Evolutionary conservation across 2,329 filamentous ascomycete genomes (phyloP).

Genomic region (Aureobasidium sp.): DNA sequence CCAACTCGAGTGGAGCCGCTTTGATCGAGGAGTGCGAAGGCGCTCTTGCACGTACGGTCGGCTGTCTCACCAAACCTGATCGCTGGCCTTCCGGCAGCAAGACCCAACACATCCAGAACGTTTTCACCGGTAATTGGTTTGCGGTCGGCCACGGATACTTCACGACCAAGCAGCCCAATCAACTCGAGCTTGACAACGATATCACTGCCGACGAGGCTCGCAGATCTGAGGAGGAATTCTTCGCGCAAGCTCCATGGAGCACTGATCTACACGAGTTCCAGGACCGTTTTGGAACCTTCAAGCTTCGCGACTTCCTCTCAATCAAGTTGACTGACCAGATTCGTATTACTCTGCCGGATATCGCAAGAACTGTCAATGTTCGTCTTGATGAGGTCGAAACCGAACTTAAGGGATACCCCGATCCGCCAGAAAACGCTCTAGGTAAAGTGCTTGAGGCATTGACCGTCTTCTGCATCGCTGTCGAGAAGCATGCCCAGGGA

Average conservation of each 20-base stretch:
- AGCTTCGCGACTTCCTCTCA: conserved; percentile 42
- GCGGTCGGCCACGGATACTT: conserved; percentile 67
- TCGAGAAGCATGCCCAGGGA: conserved; percentile 48
- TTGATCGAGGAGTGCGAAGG: neutral
- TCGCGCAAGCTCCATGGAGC: conserved; percentile 39
- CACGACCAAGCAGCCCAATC: conserved; percentile 57
- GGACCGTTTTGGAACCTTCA: conserved; percentile 43
- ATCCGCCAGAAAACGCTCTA: conserved; percentile 56
- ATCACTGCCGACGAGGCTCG: conserved; percentile 42
- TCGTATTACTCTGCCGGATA: conserved; percentile 30
- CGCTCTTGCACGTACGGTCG: conserved; percentile 36
- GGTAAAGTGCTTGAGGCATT: conserved; percentile 55
- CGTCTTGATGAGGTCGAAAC: conserved; percentile 44
- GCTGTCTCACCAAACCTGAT: conserved; percentile 78
- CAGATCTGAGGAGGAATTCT: conserved; percentile 42
- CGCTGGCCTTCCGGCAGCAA: conserved; percentile 47
- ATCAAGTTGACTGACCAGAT: conserved; percentile 41
- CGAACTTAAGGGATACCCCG: conserved; percentile 51
- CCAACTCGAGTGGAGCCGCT: conserved; percentile 62
- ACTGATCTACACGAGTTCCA: conserved; percentile 30
- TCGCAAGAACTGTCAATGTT: conserved; percentile 35
- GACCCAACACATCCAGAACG: conserved; percentile 22
- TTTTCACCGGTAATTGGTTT: conserved; percentile 52
- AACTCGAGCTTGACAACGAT: conserved; percentile 38
- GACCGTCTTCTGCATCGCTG: conserved; percentile 44